Percentiles rank a stretch among this genome's conserved stretches.
Conservation (phyloP, 208 protist genomes). For the Blastocrithidia nonstop region DNA sequence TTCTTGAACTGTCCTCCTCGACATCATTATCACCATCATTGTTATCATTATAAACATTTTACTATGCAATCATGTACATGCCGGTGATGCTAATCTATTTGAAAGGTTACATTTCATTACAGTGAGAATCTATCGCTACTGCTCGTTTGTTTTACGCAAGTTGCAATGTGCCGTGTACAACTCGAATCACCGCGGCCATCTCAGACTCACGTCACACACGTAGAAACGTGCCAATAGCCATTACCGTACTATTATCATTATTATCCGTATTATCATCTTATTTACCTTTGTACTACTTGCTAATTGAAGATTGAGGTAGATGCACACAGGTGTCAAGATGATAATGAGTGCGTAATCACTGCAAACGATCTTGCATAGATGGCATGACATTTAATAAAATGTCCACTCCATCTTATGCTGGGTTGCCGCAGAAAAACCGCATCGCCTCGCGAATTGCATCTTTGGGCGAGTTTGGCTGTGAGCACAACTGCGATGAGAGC, state of each 20-base stretch:
- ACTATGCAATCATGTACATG: too few relatives aligned
- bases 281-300: background rate
- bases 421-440: conserved; percentile 40
- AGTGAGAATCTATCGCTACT: too few relatives aligned
- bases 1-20: too few relatives aligned
- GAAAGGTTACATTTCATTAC: too few relatives aligned
- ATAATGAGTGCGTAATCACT: conserved; percentile 28
- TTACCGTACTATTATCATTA: conserved; percentile 5
- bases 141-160: too few relatives aligned
- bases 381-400: conserved; percentile 54
- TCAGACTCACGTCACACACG: conserved; percentile 19
- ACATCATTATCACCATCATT: too few relatives aligned
- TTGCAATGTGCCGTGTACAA: conserved; percentile 34
- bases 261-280: background rate
- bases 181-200: conserved; percentile 44
- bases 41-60: too few relatives aligned
- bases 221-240: conserved; percentile 40
- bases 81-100: too few relatives aligned
- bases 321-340: conserved; percentile 6
- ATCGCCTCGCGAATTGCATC: conserved; percentile 50
- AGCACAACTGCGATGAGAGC: conserved; percentile 23
- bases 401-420: conserved; percentile 30
- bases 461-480: conserved; percentile 43
- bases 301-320: background rate
- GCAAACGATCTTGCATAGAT: conserved; percentile 9